Conservation (phyloP, 2,329 filamentous ascomycete genomes). For the Chaetomiaceae sp. region DNA sequence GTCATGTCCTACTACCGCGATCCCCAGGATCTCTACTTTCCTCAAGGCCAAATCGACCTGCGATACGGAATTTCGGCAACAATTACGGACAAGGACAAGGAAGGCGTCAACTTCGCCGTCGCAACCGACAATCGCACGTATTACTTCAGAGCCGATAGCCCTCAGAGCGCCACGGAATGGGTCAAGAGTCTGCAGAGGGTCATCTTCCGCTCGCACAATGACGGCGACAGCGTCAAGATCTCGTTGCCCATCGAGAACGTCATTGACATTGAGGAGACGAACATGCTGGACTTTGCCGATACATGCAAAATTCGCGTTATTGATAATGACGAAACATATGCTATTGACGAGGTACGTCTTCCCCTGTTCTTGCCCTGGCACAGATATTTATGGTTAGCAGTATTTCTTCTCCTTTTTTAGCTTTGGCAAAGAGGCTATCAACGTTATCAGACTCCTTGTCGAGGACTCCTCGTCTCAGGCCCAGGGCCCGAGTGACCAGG, state of each 20-base stretch:
- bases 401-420: slow-evolving; percentile 98
- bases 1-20: slow-evolving; percentile 86
- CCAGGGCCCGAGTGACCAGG: slow-evolving; percentile 29
- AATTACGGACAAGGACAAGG: slow-evolving; percentile 71
- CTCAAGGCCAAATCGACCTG: slow-evolving; percentile 85
- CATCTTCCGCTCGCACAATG: slow-evolving; percentile 92
- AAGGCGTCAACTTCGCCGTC: slow-evolving; percentile 72
- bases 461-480: slow-evolving; percentile 55
- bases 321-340: slow-evolving; percentile 90
- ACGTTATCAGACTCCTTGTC: slow-evolving; percentile 68
- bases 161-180: slow-evolving; percentile 89
- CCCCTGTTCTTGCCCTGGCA: background rate
- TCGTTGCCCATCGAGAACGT: slow-evolving; percentile 84
- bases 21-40: slow-evolving; percentile 83
- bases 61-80: slow-evolving; percentile 87
- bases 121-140: slow-evolving; percentile 79
- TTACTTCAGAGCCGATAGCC: slow-evolving; percentile 84
- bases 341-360: slow-evolving; percentile 75
- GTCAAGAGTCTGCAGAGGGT: slow-evolving; percentile 89
- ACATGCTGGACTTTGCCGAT: slow-evolving; percentile 85
- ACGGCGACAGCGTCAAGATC: slow-evolving; percentile 95
- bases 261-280: slow-evolving; percentile 86
- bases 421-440: slow-evolving; percentile 76
- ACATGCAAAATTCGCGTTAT: slow-evolving; percentile 92
- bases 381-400: slow-evolving; percentile 36